Conservation (phyloP, 345 rosid genomes). For the Lepidium aucheri region DNA sequence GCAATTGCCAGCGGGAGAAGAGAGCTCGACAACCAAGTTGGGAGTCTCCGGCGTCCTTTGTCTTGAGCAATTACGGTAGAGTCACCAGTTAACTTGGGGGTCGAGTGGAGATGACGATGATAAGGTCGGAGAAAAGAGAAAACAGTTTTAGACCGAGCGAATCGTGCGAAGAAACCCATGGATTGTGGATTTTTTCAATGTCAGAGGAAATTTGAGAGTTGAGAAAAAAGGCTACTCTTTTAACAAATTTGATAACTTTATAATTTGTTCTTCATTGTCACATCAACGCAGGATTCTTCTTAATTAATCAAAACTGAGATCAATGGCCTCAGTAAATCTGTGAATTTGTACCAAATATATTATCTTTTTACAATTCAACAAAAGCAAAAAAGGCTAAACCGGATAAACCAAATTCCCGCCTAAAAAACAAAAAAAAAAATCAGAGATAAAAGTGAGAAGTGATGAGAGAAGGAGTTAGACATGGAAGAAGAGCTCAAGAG, state of each 20-base stretch:
- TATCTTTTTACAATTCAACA: too few relatives aligned
- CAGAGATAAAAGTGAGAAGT: not conserved
- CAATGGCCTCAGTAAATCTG: too few relatives aligned
- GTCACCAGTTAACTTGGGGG: not conserved
- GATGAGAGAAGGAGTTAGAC: not conserved
- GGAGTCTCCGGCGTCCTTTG: slow-evolving; percentile 3
- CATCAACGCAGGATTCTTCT: too few relatives aligned
- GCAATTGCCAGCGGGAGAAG: slow-evolving; percentile 54
- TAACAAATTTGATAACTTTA: not conserved
- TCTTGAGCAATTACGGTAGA: not conserved
- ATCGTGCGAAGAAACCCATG: slow-evolving; percentile 35
- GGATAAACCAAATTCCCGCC: slow-evolving; percentile 10
- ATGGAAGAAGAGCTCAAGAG: slow-evolving; percentile 53
- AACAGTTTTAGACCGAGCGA: slow-evolving; percentile 33
- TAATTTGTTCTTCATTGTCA: not conserved
- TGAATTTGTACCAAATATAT: too few relatives aligned
- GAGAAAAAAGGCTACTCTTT: not conserved
- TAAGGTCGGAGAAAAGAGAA: slow-evolving; percentile 25
- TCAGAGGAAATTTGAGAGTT: not conserved
- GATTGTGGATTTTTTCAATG: not conserved
- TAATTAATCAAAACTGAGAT: too few relatives aligned
- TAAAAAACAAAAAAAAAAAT: not conserved
- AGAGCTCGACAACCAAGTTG: slow-evolving; percentile 29
- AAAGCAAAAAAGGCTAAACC: not conserved
- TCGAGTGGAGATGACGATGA: slow-evolving; percentile 19